Conservation (phyloP, 73 alveolate genomes). For the Blepharisma japonicum region DNA sequence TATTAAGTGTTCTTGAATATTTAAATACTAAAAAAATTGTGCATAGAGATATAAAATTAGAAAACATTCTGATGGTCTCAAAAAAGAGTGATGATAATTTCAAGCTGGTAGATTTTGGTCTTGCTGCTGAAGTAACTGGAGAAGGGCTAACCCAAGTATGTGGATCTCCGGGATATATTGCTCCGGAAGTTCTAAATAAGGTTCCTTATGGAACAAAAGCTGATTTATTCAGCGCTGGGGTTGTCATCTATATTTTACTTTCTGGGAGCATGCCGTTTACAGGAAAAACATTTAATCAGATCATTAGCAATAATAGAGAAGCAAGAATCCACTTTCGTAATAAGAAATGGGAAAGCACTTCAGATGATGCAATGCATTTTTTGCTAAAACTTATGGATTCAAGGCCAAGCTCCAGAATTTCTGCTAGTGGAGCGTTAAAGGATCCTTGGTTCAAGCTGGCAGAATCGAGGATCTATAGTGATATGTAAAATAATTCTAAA, state of each 20-base stretch:
- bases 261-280: slow-evolving; percentile 53
- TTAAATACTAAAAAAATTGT: slow-evolving; percentile 33
- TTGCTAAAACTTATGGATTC: slow-evolving; percentile 33
- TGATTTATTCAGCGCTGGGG: slow-evolving; percentile 64
- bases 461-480: too few species aligned
- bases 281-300: slow-evolving; percentile 42
- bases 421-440: too few species aligned
- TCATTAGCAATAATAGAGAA: slow-evolving; percentile 39
- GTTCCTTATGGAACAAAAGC: slow-evolving; percentile 40
- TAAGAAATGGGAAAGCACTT: slow-evolving; percentile 17
- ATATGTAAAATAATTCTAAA: too few species aligned
- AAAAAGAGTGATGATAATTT: slow-evolving; percentile 41
- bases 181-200: slow-evolving; percentile 64
- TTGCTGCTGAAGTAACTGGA: slow-evolving; percentile 44
- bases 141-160: slow-evolving; percentile 50
- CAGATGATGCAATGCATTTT: slow-evolving; percentile 34
- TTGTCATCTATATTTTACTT: slow-evolving; percentile 49
- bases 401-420: too few species aligned
- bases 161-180: slow-evolving; percentile 73
- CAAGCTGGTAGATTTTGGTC: slow-evolving; percentile 61
- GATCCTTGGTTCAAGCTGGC: too few species aligned
- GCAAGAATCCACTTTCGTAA: slow-evolving; percentile 36
- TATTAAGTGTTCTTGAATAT: slow-evolving; percentile 38
- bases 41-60: slow-evolving; percentile 54
- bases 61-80: slow-evolving; percentile 43